phyloP scores from a whole-genome alignment of 345 rosid genomes.

The Hypericum perforatum region DNA sequence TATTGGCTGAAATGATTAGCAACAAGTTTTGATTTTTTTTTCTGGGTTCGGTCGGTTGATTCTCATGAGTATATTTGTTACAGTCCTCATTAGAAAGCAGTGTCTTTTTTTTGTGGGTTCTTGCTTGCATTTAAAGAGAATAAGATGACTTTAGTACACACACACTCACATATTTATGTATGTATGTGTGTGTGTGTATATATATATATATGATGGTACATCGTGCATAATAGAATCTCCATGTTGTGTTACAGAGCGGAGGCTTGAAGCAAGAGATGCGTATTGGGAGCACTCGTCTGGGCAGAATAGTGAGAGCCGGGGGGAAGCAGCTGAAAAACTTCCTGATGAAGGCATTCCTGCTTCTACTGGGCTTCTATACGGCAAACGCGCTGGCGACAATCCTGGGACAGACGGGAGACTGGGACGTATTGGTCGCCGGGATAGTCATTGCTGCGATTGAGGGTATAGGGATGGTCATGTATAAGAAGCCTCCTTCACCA shows the following conservation, averaged over 20 bases:
- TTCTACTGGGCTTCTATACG: slow-evolving; percentile 84
- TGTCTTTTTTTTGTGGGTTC: too few species aligned
- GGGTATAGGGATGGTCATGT: slow-evolving; percentile 90
- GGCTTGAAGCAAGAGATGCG: slow-evolving; percentile 17
- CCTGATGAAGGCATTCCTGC: slow-evolving; percentile 79
- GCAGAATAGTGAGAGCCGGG: slow-evolving; percentile 78
- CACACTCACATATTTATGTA: too few species aligned
- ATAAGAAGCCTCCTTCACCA: slow-evolving; percentile 45
- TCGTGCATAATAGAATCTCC: slow-evolving; percentile 11
- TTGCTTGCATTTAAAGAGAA: slow-evolving; percentile 25
- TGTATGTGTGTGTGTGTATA: too few species aligned
- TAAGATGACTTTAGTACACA: too few species aligned
- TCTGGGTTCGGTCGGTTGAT: too few species aligned
- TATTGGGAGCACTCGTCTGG: slow-evolving; percentile 73
- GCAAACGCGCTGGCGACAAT: slow-evolving; percentile 96
- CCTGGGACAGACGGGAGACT: slow-evolving; percentile 97
- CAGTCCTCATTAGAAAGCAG: too few species aligned
- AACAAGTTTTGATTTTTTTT: too few species aligned
- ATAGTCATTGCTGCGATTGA: slow-evolving; percentile 89
- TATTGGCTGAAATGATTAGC: neutral
- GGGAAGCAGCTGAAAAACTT: slow-evolving; percentile 73
- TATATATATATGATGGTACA: neutral
- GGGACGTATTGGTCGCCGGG: slow-evolving; percentile 95
- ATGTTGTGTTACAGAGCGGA: too few species aligned
- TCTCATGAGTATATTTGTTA: too few species aligned